Percentiles rank a stretch among this genome's conserved stretches.
Evolutionary conservation across 1,284 basidiomycete species (phyloP).

Genomic region (Cutaneotrichosporon cyanovorans): DNA sequence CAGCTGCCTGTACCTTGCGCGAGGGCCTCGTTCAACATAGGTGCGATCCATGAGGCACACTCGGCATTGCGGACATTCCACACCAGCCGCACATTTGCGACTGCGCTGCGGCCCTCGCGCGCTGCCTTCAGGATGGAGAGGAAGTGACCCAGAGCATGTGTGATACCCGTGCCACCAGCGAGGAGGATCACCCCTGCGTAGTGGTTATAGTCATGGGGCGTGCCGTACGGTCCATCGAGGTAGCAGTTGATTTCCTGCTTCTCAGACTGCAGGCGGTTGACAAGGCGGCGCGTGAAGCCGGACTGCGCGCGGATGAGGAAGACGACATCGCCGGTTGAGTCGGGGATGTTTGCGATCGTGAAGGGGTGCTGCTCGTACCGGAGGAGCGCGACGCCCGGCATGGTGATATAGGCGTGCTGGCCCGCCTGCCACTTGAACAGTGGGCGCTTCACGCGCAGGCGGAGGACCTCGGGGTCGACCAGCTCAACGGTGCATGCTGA

Average conservation of each 20-base stretch:
- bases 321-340: slow-evolving; percentile 3
- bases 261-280: slow-evolving; percentile 15
- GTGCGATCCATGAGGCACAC: slow-evolving; percentile 9
- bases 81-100: slow-evolving; percentile 25
- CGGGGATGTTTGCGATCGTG: slow-evolving; percentile 29
- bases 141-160: slow-evolving; percentile 30
- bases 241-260: slow-evolving; percentile 19
- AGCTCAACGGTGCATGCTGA: slow-evolving; percentile 45
- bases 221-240: slow-evolving; percentile 41
- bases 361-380: slow-evolving; percentile 43
- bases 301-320: slow-evolving; percentile 18
- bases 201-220: slow-evolving; percentile 14
- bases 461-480: slow-evolving; percentile 47
- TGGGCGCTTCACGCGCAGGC: slow-evolving; percentile 5
- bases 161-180: slow-evolving; percentile 38
- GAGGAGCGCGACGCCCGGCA: slow-evolving; percentile 30
- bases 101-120: slow-evolving; percentile 17
- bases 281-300: slow-evolving; percentile 31
- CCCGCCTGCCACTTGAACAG: slow-evolving; percentile 27
- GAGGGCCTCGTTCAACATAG: slow-evolving; percentile 11
- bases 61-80: slow-evolving; percentile 24
- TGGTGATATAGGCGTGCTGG: slow-evolving; percentile 36
- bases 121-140: slow-evolving; percentile 25
- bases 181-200: slow-evolving; percentile 33
- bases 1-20: slow-evolving; percentile 2